A percentile compares a stretch with the other conserved stretches of the same genome.
Conservation (phyloP, 768 basidiomycete genomes). For the Suillus plorans region DNA sequence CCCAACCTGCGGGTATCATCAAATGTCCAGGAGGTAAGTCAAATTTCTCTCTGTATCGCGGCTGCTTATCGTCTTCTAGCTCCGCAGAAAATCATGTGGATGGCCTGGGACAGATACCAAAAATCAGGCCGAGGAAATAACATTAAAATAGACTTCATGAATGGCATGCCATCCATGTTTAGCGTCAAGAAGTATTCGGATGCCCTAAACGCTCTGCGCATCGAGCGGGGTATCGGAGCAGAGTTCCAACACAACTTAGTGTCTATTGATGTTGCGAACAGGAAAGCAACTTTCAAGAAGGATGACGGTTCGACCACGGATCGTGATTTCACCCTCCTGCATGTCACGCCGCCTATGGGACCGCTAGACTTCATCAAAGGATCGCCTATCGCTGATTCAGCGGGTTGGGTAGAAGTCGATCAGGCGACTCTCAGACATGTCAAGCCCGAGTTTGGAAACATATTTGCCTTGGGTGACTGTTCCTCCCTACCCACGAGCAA, state of each 20-base stretch:
- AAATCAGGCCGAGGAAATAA: slow-evolving; percentile 56
- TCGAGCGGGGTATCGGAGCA: slow-evolving; percentile 78
- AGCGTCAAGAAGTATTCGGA: slow-evolving; percentile 95
- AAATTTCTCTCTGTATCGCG: neutral
- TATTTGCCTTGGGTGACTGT: slow-evolving; percentile 92
- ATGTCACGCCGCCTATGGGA: slow-evolving; percentile 92
- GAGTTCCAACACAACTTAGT: slow-evolving; percentile 83
- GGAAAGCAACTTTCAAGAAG: slow-evolving; percentile 83
- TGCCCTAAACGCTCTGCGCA: slow-evolving; percentile 73
- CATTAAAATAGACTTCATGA: slow-evolving; percentile 76
- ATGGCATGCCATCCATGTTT: slow-evolving; percentile 95
- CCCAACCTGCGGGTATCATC: slow-evolving; percentile 88
- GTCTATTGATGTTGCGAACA: slow-evolving; percentile 66
- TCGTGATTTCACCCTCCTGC: slow-evolving; percentile 79
- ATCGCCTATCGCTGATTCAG: slow-evolving; percentile 74
- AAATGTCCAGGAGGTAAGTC: slow-evolving; percentile 87
- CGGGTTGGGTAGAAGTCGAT: slow-evolving; percentile 91
- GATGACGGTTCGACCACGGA: slow-evolving; percentile 66
- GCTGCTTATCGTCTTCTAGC: slow-evolving; percentile 39
- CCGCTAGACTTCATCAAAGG: slow-evolving; percentile 78
- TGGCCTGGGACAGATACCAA: slow-evolving; percentile 84
- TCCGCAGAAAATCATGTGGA: slow-evolving; percentile 95
- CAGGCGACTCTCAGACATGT: slow-evolving; percentile 77
- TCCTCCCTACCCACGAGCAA: slow-evolving; percentile 92
- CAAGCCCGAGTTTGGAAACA: slow-evolving; percentile 76